A percentile compares a stretch with the other conserved stretches of the same genome.
These are phyloP conservation scores for Fraxinus floribunda DNA, from an alignment of 305 asterid species.

Conservation along the genomic window DNA sequence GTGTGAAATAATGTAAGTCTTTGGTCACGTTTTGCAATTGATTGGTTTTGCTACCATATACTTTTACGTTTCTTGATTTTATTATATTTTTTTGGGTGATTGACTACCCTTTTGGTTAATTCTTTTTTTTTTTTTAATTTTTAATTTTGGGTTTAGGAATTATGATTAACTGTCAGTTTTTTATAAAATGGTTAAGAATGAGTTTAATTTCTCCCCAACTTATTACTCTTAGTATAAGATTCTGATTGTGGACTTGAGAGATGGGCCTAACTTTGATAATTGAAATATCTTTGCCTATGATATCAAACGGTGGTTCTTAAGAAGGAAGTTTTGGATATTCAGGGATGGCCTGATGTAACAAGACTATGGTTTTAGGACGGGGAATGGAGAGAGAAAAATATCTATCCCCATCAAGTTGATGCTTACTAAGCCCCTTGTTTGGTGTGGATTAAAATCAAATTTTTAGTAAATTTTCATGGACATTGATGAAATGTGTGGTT, in stretches of 20 bases:
- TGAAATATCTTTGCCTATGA: neutral
- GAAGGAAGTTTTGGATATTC: neutral
- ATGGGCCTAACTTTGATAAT: conserved; percentile 21
- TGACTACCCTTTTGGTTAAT: neutral
- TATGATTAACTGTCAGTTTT: neutral
- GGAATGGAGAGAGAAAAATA: neutral
- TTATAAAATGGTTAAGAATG: neutral
- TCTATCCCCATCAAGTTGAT: neutral
- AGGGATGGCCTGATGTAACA: neutral
- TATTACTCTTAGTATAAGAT: neutral
- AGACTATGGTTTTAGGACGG: neutral
- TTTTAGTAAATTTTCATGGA: too few species aligned
- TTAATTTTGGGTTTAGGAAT: conserved; percentile 8
- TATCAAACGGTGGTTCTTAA: neutral
- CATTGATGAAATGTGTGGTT: too few species aligned
- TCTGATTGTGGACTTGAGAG: conserved; percentile 8
- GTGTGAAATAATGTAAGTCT: neutral
- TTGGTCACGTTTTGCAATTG: conserved; percentile 1
- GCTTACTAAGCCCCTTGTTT: too few species aligned
- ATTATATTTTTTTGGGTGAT: neutral
- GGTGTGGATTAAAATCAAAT: too few species aligned
- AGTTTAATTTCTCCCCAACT: neutral
- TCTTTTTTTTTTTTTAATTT: neutral
- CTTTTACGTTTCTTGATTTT: conserved; percentile 1
- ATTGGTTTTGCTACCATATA: neutral